Evolutionary conservation across 257 asterid genomes (phyloP).

Genomic region (Verbena officinalis): DNA sequence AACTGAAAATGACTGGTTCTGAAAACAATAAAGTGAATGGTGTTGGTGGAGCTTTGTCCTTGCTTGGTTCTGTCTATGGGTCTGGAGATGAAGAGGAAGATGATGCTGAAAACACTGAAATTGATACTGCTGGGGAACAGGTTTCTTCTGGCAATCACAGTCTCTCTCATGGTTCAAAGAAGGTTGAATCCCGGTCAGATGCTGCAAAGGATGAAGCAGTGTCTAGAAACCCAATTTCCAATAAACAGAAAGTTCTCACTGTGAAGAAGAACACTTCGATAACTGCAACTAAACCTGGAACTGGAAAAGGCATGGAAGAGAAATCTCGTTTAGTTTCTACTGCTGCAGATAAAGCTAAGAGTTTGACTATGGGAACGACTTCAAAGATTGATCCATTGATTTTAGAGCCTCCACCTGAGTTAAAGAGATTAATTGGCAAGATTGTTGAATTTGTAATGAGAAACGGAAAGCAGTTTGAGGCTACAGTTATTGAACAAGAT

Average conservation of each 20-base stretch:
- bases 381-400: conserved; percentile 44
- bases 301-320: conserved; percentile 41
- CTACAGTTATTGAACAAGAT: conserved; percentile 80
- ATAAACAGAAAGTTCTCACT: conserved; percentile 48
- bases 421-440: conserved; percentile 72
- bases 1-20: conserved; percentile 30
- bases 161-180: conserved; percentile 39
- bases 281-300: conserved; percentile 46
- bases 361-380: conserved; percentile 29
- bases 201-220: conserved; percentile 42
- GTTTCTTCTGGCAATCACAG: conserved; percentile 22
- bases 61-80: conserved; percentile 91
- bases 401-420: conserved; percentile 81
- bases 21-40: conserved; percentile 37
- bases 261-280: conserved; percentile 65
- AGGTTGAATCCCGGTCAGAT: conserved; percentile 36
- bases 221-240: conserved; percentile 39
- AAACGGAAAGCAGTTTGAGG: conserved; percentile 87
- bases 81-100: conserved; percentile 90
- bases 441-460: conserved; percentile 73
- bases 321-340: conserved; percentile 37
- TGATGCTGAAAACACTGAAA: conserved; percentile 34
- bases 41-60: conserved; percentile 74
- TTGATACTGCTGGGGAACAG: conserved; percentile 32
- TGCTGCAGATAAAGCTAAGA: conserved; percentile 43